Conservation (phyloP, 495 filamentous ascomycete genomes). For the Chaetomium fimeti region DNA sequence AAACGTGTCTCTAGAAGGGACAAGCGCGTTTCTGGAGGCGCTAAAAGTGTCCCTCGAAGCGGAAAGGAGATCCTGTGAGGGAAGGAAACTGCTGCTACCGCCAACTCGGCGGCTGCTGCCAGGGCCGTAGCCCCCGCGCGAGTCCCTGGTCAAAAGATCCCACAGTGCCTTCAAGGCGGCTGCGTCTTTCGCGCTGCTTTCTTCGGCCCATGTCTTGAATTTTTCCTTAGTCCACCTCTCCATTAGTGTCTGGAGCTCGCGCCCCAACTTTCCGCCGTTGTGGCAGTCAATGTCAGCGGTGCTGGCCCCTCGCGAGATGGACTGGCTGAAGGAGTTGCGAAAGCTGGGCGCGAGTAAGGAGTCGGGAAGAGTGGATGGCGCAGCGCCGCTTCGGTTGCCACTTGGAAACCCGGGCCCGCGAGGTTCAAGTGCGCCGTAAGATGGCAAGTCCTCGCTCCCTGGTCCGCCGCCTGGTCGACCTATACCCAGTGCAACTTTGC, state of each 20-base stretch:
- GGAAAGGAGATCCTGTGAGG: not conserved
- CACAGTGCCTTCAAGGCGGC: slow-evolving; percentile 87
- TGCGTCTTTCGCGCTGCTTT: slow-evolving; percentile 84
- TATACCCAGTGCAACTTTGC: slow-evolving; percentile 79
- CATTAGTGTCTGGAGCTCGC: slow-evolving; percentile 59
- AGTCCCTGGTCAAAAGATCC: slow-evolving; percentile 81
- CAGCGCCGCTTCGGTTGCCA: slow-evolving; percentile 67
- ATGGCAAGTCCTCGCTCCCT: no score
- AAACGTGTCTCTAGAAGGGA: no score
- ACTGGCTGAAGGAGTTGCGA: slow-evolving; percentile 69
- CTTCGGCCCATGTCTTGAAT: slow-evolving; percentile 79
- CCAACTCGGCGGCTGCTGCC: slow-evolving; percentile 53
- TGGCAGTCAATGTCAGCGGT: slow-evolving; percentile 68
- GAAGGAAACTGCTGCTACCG: not conserved
- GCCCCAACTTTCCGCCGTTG: slow-evolving; percentile 58
- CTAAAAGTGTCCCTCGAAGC: no score
- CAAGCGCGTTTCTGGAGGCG: no score
- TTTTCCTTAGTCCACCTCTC: slow-evolving; percentile 70
- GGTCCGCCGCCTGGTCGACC: slow-evolving; percentile 72
- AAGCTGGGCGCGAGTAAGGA: slow-evolving; percentile 53
- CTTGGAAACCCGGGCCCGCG: slow-evolving; percentile 72
- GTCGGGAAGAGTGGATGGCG: slow-evolving; percentile 45
- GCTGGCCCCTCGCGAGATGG: slow-evolving; percentile 60
- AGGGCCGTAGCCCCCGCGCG: slow-evolving; percentile 38
- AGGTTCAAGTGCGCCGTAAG: no score